Evolutionary conservation across 1,284 basidiomycete species (phyloP), one percentile per base, ranked within the genome.

Genomic region (Irpex sp.): DNA sequence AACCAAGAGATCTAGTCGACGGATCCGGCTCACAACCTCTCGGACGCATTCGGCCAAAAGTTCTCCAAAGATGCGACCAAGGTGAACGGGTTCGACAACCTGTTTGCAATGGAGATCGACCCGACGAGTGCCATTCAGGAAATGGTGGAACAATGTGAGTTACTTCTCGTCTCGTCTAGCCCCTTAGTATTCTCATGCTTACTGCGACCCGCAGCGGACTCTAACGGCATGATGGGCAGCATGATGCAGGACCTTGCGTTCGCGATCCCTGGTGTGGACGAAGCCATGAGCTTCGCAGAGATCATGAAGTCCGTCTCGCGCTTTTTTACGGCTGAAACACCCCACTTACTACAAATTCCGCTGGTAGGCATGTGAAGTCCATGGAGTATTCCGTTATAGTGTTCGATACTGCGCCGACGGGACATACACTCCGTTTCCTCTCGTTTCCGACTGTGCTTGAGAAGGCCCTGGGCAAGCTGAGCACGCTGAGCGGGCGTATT

Each of bases 221-320:
- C 88, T 64, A 93, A 93, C 70, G 96, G 95, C 4, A 94, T 94
- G 82, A 98, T 99, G 96, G 95, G 95, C 40, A 90, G 92, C 67
- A 98, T 99, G 94, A 98, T 99, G 95, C 97, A 99, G 76, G 97
- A 99, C 78, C 84, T 99, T 48, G 97, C 97, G 0, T 99, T 99
- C 73, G 96, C 97, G 1, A 99, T 99, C 65, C 97, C 97, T 0
- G 97, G 97, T 79, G 97, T 99, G 1, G 97, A 99, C 74, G 97
- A 99, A 78, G 97, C 97, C 2, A 99, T 99, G 97, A 97, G 96
- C 64, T 99, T 99, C 71, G 97, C 97, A 0, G 97, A 99, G 78
- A 97, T 99, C 77, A 99, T 99, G 97, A 99, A 99, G 94, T 96
- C 66, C 66, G 86, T 79, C n/a, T 55, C 36, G 62, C 55, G 49